Evolutionary conservation across 495 filamentous ascomycete genomes (phyloP).

Genomic region (Neurospora sp.): DNA sequence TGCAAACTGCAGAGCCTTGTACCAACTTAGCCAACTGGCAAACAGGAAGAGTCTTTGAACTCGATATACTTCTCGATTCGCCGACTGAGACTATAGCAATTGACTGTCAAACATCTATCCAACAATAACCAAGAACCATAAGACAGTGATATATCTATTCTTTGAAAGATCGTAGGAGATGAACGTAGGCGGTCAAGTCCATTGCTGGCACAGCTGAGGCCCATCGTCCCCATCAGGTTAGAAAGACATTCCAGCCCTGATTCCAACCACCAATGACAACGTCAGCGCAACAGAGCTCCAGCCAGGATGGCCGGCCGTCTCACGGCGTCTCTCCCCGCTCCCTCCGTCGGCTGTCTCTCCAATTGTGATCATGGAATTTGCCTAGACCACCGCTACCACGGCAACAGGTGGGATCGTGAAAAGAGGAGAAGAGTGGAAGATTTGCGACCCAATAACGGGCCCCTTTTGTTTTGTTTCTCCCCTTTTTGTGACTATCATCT

Average conservation of each 20-base stretch:
- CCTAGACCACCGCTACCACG: neutral
- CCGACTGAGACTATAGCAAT: neutral
- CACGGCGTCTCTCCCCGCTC: neutral
- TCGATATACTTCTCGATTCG: too few relatives aligned
- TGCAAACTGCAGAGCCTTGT: too few relatives aligned
- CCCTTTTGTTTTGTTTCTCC: constrained; percentile 1
- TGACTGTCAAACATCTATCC: neutral
- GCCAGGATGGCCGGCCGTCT: neutral
- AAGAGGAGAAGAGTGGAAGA: neutral
- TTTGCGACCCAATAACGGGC: neutral
- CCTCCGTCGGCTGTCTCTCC: neutral
- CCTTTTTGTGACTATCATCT: neutral
- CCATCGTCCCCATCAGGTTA: neutral
- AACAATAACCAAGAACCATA: neutral
- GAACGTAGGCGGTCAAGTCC: neutral
- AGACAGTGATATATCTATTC: neutral
- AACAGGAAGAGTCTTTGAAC: too few relatives aligned
- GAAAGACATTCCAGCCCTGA: neutral
- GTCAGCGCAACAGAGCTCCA: neutral
- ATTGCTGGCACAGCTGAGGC: neutral
- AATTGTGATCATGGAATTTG: neutral
- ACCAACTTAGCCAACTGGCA: too few relatives aligned
- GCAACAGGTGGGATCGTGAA: neutral
- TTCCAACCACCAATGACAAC: neutral
- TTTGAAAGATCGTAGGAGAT: neutral